These are phyloP conservation scores for Wallacemonas sp. DNA, from an alignment of 208 protist species.

Conservation along the genomic window DNA sequence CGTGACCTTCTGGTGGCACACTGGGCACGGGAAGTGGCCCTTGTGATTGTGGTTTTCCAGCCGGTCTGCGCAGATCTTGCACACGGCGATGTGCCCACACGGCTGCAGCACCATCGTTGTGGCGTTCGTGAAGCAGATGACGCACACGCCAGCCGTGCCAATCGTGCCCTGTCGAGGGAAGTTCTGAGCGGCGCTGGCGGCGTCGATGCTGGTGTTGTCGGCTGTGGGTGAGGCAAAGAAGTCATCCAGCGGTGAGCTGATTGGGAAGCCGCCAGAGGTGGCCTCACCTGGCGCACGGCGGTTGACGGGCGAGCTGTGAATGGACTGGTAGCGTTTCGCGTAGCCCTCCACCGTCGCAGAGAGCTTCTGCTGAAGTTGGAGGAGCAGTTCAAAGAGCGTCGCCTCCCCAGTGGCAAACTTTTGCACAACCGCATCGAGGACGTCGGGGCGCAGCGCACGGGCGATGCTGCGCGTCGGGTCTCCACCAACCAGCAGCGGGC, in stretches of 20 bases:
- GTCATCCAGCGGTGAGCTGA: conserved; percentile 23
- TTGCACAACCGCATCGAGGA: background rate
- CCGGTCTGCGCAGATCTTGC: conserved; percentile 38
- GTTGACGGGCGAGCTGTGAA: conserved; percentile 11
- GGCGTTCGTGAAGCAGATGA: conserved; percentile 44
- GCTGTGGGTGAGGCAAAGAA: conserved; percentile 4
- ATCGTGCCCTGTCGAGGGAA: background rate
- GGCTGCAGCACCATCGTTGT: conserved; percentile 50
- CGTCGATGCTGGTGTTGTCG: background rate
- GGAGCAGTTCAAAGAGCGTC: conserved; percentile 36
- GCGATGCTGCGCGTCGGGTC: background rate
- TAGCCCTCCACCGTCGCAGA: conserved; percentile 23
- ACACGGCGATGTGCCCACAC: conserved; percentile 65
- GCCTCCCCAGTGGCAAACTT: conserved; percentile 3
- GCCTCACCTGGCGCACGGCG: background rate
- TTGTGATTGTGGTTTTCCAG: conserved; percentile 45
- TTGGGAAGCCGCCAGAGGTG: background rate
- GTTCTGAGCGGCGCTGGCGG: background rate
- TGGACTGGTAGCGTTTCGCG: conserved; percentile 11
- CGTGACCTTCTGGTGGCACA: conserved; percentile 37
- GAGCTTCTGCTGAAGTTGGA: conserved; percentile 25
- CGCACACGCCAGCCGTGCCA: conserved; percentile 24
- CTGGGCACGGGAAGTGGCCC: conserved; percentile 48
- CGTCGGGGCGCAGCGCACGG: conserved; percentile 1
- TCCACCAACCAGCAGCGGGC: background rate